Base-by-base conservation (phyloP, 1,284 basidiomycete species). In the Bondarzewia mesenterica region DNA sequence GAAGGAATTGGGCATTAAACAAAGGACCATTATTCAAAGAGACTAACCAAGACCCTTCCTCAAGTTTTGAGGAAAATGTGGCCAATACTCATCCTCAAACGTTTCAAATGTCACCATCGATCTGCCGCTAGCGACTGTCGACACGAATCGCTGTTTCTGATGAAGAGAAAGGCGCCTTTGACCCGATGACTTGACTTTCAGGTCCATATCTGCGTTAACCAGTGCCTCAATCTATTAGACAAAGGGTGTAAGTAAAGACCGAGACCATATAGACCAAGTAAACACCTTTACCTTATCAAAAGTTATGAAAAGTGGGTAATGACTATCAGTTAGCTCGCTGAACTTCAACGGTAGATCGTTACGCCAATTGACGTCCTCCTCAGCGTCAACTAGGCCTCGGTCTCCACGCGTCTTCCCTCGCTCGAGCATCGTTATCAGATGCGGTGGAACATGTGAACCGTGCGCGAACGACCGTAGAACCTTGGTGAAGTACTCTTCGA, bases 291-390 rank as follows among this genome's bases (percentile, higher is more conserved):
- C 85, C 50, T 72, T 69, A 52, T 85, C 75, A 42, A 79, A 82
- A 0, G 82, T 84, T 7, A 85, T 57, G 51, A 89, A 89, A 49
- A 88, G 60, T 0, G 85, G 86, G 50, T 87, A 89, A 57, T 89
- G 77, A 0, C 67, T 58, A 26, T 82, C 82, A 23, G 67, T 56
- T 3, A 88, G 63, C 14, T 74, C 69, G 37, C 80, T 79, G 53
- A 78, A 87, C n/a, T 61, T 67, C 16, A 58, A 54, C 1, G 85
- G 85, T 2, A 86, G 65, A 49, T 74, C 68, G 1, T 54, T 61
- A 6, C 66, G 63, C 61, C 70, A 73, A 27, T 68, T 63, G 0
- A 66, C 57, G 36, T 74, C 68, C 46, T 82, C 78, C 8, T 82
- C 77, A 0, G 54, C 56, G 51, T 79, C 72, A 5, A 77, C 63